A percentile compares a stretch with the other conserved stretches of the same genome.
Evolutionary conservation across 1,139 yeast genomes (phyloP).

Genomic region (Pichia sp.): DNA sequence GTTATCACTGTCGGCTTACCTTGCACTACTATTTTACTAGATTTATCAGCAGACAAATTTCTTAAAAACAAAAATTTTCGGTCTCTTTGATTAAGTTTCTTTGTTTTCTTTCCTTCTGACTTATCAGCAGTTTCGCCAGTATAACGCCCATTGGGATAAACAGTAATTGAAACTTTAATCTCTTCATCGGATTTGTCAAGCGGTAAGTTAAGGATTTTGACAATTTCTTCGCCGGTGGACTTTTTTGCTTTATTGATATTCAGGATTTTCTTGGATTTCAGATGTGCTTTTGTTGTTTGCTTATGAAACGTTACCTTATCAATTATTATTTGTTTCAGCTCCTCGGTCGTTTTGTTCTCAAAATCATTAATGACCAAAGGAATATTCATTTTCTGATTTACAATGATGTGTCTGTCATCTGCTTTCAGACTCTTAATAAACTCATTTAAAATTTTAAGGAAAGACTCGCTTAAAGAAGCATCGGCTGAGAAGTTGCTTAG

Average conservation of each 20-base stretch:
- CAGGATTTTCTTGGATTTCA: not conserved
- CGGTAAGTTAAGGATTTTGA: constrained; percentile 8
- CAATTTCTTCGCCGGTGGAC: constrained; percentile 5
- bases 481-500: not conserved
- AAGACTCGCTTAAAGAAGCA: not conserved
- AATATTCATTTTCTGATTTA: constrained; percentile 3
- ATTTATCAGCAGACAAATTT: not conserved
- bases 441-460: not conserved
- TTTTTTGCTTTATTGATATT: not conserved
- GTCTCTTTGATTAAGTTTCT: constrained; percentile 13
- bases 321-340: not conserved
- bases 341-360: not conserved
- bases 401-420: constrained; percentile 1
- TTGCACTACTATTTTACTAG: not conserved
- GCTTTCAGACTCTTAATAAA: not conserved
- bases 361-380: not conserved
- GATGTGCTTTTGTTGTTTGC: not conserved
- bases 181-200: constrained; percentile 6
- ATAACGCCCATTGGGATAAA: constrained; percentile 19
- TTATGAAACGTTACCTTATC: not conserved
- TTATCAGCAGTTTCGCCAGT: not conserved
- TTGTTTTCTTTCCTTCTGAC: not conserved
- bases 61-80: constrained; percentile 13
- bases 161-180: constrained; percentile 11
- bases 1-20: not conserved